Percentiles rank a stretch among this genome's conserved stretches.
phyloP scores from a whole-genome alignment of 371 early-diverging fungal species.

The Dentiscutata heterogama region DNA sequence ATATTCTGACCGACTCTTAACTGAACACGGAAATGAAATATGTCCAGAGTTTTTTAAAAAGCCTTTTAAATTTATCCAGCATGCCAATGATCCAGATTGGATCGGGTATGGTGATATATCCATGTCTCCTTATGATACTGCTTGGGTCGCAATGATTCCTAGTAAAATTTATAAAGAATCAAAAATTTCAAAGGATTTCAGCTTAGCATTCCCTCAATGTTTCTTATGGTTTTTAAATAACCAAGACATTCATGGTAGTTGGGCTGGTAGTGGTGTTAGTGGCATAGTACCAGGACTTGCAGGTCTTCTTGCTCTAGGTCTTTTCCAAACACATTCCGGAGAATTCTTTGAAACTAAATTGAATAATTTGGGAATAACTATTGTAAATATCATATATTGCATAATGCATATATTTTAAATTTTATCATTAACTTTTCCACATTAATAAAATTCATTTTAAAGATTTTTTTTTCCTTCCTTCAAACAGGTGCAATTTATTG shows the following conservation, averaged over 20 bases:
- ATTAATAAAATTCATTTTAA: too few relatives aligned
- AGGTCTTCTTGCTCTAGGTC: conserved; percentile 9
- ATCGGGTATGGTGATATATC: conserved; percentile 16
- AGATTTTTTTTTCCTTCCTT: background rate
- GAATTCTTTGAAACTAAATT: conserved; percentile 29
- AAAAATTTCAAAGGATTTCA: conserved; percentile 2
- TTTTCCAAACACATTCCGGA: background rate
- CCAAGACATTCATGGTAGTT: conserved; percentile 10
- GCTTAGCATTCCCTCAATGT: conserved; percentile 37
- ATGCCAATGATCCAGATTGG: background rate
- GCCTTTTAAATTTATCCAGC: background rate
- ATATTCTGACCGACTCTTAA: background rate
- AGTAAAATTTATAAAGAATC: conserved; percentile 1
- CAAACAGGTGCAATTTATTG: background rate
- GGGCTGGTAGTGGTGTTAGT: background rate
- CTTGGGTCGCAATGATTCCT: conserved; percentile 42
- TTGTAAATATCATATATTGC: background rate
- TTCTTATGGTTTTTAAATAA: conserved; percentile 3
- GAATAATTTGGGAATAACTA: background rate
- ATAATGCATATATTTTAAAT: background rate
- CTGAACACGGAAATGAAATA: background rate
- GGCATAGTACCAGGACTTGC: background rate
- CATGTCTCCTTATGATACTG: conserved; percentile 37
- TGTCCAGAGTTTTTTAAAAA: background rate
- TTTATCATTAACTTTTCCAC: too few relatives aligned